Evolutionary conservation across 352 stramenopile genomes (phyloP), one percentile per base, ranked within the genome.

Genomic region (Pythium plurisporium): DNA sequence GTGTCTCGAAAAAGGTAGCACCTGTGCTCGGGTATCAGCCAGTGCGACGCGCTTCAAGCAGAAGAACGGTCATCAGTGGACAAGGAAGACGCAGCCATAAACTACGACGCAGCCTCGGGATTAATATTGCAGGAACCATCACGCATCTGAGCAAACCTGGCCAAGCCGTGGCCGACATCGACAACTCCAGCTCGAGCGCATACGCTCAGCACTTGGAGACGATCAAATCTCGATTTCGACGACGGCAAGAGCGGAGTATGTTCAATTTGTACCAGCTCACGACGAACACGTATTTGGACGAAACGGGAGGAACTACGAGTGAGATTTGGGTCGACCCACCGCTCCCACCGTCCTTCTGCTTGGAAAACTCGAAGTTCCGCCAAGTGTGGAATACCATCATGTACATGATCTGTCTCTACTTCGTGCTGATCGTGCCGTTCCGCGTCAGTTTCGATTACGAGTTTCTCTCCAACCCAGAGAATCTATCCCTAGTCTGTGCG

Each of bases 321-420:
- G 55, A 70, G 26, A 73, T 75, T 22, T 75, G 67, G 67, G 43
- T 68, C 37, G 59, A 72, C 10, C 67, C 64, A 11, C 67, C 60
- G 2, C 48, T 59, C 1, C 64, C 59, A 9, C 51, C 64, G 3
- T 49, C 64, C 9, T 70, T 72, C 31, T 69, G 48, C 15, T 27
- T 74, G 27, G 64, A 74, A 27, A 54, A 62, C 33, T 73, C 70
- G 9, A 31, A 57, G 3, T 73, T 73, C n/a, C 52, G 67, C 0
- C 49, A 46, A 4, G 20, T 50, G 12, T 77, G 69, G 69, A 65
- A 70, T 22, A 34, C 42, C 19, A 36, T 73, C 17, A 77, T 74
- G 62, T 63, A 73, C 44, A 22, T 48, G 3, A 65, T 72, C 40
- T 72, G 64, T 31, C 66, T 62, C 27, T 77, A 77, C 53, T 77